A percentile compares a stretch with the other conserved stretches of the same genome.
Conservation (phyloP, 2,329 filamentous ascomycete genomes). For the Drechslerella dactyloides region DNA sequence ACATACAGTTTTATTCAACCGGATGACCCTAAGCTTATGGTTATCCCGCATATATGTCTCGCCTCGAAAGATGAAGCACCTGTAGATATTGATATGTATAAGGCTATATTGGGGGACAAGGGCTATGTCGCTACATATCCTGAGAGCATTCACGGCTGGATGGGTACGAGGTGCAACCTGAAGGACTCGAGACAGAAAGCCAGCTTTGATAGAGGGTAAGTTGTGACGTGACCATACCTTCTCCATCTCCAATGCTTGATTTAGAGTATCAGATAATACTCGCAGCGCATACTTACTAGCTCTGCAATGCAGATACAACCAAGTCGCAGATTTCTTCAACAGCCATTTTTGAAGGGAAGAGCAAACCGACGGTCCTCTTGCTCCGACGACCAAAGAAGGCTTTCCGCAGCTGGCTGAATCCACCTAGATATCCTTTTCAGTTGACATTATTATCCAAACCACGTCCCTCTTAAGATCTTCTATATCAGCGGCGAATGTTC, state of each 20-base stretch:
- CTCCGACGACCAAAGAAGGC: too few species aligned
- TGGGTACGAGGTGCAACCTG: conserved; percentile 27
- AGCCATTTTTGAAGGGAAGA: conserved; percentile 14
- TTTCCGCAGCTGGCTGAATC: too few species aligned
- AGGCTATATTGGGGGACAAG: conserved; percentile 8
- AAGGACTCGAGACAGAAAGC: conserved; percentile 6
- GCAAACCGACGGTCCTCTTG: background rate
- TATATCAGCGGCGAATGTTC: too few species aligned
- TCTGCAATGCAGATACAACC: conserved; percentile 19
- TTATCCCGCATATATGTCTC: conserved; percentile 33
- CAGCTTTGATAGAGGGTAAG: conserved; percentile 31
- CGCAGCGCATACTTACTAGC: background rate
- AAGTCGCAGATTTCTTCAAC: conserved; percentile 27
- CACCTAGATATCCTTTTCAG: too few species aligned
- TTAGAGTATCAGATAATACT: background rate
- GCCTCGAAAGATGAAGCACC: conserved; percentile 37
- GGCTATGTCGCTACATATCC: conserved; percentile 30
- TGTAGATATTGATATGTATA: conserved; percentile 17
- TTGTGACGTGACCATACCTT: background rate
- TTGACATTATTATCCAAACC: too few species aligned
- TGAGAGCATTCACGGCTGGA: conserved; percentile 34
- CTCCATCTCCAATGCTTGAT: background rate
- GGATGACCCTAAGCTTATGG: conserved; percentile 23
- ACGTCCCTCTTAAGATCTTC: too few species aligned
- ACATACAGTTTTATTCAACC: conserved; percentile 8